A percentile compares a stretch with the other conserved stretches of the same genome.
Evolutionary conservation across 768 basidiomycete genomes (phyloP).

Genomic region (Xanthoconium purpureum): DNA sequence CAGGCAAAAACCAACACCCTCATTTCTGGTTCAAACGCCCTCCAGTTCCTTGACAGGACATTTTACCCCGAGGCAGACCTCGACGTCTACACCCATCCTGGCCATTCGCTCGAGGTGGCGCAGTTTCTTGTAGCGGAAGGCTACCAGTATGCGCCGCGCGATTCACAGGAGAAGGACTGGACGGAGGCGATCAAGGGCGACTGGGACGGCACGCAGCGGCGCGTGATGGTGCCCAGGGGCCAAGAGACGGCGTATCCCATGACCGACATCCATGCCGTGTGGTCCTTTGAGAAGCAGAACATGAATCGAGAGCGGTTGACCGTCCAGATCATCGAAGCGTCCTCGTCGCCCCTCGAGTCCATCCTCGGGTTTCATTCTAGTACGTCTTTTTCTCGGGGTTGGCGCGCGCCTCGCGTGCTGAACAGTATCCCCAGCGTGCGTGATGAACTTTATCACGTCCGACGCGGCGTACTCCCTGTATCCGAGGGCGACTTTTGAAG

Average conservation of each 20-base stretch:
- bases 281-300: slow-evolving; percentile 22
- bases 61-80: slow-evolving; percentile 48
- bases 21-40: slow-evolving; percentile 52
- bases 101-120: slow-evolving; percentile 31
- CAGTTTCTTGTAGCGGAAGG: slow-evolving; percentile 29
- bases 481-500: slow-evolving; percentile 40
- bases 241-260: not conserved
- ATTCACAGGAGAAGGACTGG: slow-evolving; percentile 21
- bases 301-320: slow-evolving; percentile 12
- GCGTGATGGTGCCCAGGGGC: not conserved
- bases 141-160: not conserved
- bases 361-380: slow-evolving; percentile 50
- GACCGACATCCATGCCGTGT: slow-evolving; percentile 11
- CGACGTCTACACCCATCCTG: slow-evolving; percentile 45
- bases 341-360: slow-evolving; percentile 23
- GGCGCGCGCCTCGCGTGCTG: not conserved
- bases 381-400: slow-evolving; percentile 20
- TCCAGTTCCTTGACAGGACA: slow-evolving; percentile 49
- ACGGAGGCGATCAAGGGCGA: not conserved
- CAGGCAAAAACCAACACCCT: slow-evolving; percentile 43
- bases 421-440: not conserved
- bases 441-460: slow-evolving; percentile 40
- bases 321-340: slow-evolving; percentile 40
- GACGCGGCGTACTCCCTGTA: slow-evolving; percentile 41
- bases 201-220: slow-evolving; percentile 21